Conservation (phyloP, 2,329 filamentous ascomycete species). For the Emmonsiellopsis sp. region DNA sequence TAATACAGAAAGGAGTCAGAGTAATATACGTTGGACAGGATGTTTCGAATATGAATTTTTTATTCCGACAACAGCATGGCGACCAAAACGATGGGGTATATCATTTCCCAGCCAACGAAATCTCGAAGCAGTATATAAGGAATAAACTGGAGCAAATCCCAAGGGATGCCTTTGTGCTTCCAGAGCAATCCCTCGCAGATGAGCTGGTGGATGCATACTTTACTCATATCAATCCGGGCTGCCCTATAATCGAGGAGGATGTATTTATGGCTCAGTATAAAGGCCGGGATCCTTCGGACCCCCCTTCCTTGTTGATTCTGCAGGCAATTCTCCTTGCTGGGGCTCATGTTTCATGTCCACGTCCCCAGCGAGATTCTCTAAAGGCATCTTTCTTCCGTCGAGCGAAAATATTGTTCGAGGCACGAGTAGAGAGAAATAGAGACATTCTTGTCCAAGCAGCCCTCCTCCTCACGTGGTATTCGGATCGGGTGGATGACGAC, state of each 20-base stretch:
- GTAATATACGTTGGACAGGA: conserved; percentile 49
- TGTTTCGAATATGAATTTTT: conserved; percentile 48
- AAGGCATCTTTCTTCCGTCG: conserved; percentile 45
- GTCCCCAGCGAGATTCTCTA: conserved; percentile 34
- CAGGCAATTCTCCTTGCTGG: conserved; percentile 46
- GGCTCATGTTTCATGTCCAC: conserved; percentile 39
- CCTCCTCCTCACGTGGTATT: conserved; percentile 48
- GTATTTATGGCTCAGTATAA: conserved; percentile 44
- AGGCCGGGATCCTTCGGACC: conserved; percentile 36
- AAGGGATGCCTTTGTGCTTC: conserved; percentile 42
- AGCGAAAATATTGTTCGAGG: conserved; percentile 46
- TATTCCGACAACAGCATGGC: conserved; percentile 42
- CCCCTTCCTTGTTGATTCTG: conserved; percentile 41
- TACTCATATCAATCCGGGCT: conserved; percentile 42
- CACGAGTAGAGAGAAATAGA: conserved; percentile 45
- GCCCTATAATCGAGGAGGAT: conserved; percentile 45
- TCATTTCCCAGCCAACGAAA: conserved; percentile 37
- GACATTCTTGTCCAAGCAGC: conserved; percentile 47
- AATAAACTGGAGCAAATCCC: conserved; percentile 38
- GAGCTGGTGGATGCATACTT: conserved; percentile 45
- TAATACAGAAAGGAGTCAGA: conserved; percentile 41
- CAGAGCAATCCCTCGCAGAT: conserved; percentile 41
- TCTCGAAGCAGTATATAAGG: conserved; percentile 32
- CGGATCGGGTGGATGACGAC: conserved; percentile 45
- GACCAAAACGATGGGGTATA: conserved; percentile 34